Evolutionary conservation across 2,329 filamentous ascomycete species (phyloP).

Genomic region (Cadophora sp.): DNA sequence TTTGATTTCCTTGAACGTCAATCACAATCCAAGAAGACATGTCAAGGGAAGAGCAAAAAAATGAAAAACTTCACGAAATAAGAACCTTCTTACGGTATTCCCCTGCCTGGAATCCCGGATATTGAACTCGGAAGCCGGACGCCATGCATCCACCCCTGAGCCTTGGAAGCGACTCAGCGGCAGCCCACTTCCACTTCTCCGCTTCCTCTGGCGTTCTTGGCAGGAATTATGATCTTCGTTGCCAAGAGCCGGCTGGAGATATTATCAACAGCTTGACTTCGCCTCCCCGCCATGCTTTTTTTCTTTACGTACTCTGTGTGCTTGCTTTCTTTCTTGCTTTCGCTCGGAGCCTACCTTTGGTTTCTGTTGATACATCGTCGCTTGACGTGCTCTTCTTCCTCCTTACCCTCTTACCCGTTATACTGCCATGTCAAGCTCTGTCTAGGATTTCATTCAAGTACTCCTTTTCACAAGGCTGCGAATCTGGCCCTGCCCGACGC

Average conservation of each 20-base stretch:
- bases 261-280: slow-evolving; percentile 4
- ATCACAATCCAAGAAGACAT: no score
- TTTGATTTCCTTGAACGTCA: no score
- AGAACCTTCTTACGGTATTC: neutral
- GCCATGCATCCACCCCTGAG: neutral
- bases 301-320: neutral
- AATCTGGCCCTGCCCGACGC: neutral
- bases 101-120: no score
- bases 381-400: neutral
- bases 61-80: no score
- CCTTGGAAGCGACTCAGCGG: neutral
- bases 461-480: neutral
- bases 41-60: no score
- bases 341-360: neutral
- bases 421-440: neutral
- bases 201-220: slow-evolving; percentile 1
- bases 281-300: neutral
- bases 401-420: neutral
- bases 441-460: neutral
- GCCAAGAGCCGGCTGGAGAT: slow-evolving; percentile 13
- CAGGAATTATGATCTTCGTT: slow-evolving; percentile 9
- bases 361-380: neutral
- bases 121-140: neutral
- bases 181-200: neutral
- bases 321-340: neutral